These are phyloP conservation scores for Epichloe scottii DNA, from an alignment of 2,329 filamentous ascomycete species.

Conservation along the genomic window DNA sequence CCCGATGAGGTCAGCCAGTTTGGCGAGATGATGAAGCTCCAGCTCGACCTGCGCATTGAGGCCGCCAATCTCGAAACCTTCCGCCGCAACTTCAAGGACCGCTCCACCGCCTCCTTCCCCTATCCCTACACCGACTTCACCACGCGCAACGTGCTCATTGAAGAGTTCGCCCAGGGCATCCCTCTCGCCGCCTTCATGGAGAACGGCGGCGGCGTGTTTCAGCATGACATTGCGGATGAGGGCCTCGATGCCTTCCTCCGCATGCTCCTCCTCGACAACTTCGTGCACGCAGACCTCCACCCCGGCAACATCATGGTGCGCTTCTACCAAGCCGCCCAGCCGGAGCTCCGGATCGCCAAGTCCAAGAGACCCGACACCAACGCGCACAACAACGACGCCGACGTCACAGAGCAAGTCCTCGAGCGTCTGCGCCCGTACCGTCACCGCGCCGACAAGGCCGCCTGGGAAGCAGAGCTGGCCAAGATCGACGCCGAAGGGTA, in stretches of 20 bases:
- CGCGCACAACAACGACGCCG: constrained; percentile 40
- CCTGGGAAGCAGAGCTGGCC: constrained; percentile 63
- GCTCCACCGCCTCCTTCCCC: constrained; percentile 92
- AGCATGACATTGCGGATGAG: constrained; percentile 88
- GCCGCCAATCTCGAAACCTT: constrained; percentile 81
- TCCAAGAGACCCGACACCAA: constrained; percentile 10
- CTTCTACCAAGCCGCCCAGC: constrained; percentile 74
- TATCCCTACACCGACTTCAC: constrained; percentile 89
- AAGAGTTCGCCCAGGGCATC: constrained; percentile 93
- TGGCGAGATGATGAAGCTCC: constrained; percentile 97
- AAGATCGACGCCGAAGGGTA: constrained; percentile 80
- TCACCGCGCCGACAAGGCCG: constrained; percentile 44
- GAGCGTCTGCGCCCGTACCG: constrained; percentile 64
- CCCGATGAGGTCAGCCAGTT: constrained; percentile 92
- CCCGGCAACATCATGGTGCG: constrained; percentile 99
- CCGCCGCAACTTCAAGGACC: constrained; percentile 76
- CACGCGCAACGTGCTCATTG: constrained; percentile 81
- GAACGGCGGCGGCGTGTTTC: constrained; percentile 83
- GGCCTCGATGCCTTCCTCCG: constrained; percentile 90
- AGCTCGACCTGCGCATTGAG: constrained; percentile 89
- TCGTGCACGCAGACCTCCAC: constrained; percentile 91
- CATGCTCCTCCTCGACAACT: constrained; percentile 96
- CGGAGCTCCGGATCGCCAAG: constrained; percentile 39
- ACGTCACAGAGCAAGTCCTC: constrained; percentile 81
- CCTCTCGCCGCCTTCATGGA: constrained; percentile 82